phyloP scores from a whole-genome alignment of 306 rosid species.

The Mucuna pruriens region DNA sequence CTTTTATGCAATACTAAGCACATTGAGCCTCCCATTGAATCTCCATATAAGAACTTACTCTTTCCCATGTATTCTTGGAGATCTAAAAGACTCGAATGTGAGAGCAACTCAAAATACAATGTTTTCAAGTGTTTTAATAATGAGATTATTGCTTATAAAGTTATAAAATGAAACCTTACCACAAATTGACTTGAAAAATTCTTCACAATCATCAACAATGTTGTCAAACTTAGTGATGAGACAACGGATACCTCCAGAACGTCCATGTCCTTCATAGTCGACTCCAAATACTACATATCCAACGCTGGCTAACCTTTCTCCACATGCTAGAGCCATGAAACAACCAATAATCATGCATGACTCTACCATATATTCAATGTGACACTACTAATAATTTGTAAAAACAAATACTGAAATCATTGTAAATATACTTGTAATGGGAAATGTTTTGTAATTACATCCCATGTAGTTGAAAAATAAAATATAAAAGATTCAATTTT shows the following conservation, averaged over 20 bases:
- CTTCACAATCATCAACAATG: constrained; percentile 61
- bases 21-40: constrained; percentile 94
- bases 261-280: constrained; percentile 89
- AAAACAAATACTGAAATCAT: too few species aligned
- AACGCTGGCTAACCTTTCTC: constrained; percentile 58
- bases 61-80: constrained; percentile 59
- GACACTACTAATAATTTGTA: background rate
- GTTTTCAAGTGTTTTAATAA: background rate
- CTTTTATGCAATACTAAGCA: constrained; percentile 68
- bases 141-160: background rate
- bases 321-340: constrained; percentile 55
- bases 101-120: background rate
- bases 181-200: constrained; percentile 64
- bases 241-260: constrained; percentile 77
- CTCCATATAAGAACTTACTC: constrained; percentile 81
- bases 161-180: constrained; percentile 45
- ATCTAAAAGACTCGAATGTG: constrained; percentile 41
- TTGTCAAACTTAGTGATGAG: constrained; percentile 70
- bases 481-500: too few species aligned
- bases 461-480: too few species aligned
- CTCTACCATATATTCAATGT: background rate
- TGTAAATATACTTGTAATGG: too few species aligned
- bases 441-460: too few species aligned
- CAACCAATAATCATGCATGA: background rate
- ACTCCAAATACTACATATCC: constrained; percentile 80